Percentiles rank a stretch among this genome's conserved stretches.
Evolutionary conservation across 352 stramenopile genomes (phyloP).

Genomic region (Pythium dissotocum): DNA sequence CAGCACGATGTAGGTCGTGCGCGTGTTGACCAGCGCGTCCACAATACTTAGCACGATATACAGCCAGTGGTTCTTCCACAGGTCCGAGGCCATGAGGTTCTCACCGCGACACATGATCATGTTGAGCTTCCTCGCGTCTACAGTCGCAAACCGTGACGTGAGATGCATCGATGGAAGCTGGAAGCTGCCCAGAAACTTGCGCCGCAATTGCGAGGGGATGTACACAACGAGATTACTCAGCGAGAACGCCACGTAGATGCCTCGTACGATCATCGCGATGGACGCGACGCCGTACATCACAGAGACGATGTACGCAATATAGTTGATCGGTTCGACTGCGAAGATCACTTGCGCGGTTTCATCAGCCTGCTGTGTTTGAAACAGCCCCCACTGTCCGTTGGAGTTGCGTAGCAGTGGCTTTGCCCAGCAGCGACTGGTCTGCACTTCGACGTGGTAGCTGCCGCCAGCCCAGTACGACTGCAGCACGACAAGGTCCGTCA

Average conservation of each 20-base stretch:
- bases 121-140: slow-evolving; percentile 28
- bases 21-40: slow-evolving; percentile 34
- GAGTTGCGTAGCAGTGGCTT: slow-evolving; percentile 2
- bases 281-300: slow-evolving; percentile 11
- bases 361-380: slow-evolving; percentile 3
- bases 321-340: neutral
- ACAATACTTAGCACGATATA: slow-evolving; percentile 43
- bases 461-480: slow-evolving; percentile 28
- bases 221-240: slow-evolving; percentile 14
- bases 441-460: slow-evolving; percentile 26
- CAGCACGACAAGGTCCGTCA: slow-evolving; percentile 25
- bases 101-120: slow-evolving; percentile 13
- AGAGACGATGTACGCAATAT: neutral
- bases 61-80: slow-evolving; percentile 52
- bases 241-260: slow-evolving; percentile 11
- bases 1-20: slow-evolving; percentile 36
- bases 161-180: slow-evolving; percentile 20
- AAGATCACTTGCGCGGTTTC: slow-evolving; percentile 2
- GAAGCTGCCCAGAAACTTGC: slow-evolving; percentile 5
- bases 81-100: slow-evolving; percentile 36
- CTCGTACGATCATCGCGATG: slow-evolving; percentile 18
- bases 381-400: slow-evolving; percentile 15
- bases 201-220: slow-evolving; percentile 8
- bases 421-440: slow-evolving; percentile 19
- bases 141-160: neutral